phyloP scores from a whole-genome alignment of 2,329 filamentous ascomycete genomes.

The Coniochaeta sp. region DNA sequence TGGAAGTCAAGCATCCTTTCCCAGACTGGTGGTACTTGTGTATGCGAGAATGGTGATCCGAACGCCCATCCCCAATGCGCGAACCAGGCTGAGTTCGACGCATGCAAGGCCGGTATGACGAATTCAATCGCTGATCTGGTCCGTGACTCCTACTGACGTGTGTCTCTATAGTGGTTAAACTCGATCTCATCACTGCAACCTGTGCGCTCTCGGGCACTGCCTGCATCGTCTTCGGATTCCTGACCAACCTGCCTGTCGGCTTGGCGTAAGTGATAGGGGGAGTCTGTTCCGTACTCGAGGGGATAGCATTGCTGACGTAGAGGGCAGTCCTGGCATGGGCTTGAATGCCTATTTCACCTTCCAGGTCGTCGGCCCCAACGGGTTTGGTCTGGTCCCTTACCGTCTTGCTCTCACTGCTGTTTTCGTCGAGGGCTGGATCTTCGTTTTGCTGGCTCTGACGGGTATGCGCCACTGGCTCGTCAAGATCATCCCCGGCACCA shows the following conservation, averaged over 20 bases:
- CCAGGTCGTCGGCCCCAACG: constrained; percentile 57
- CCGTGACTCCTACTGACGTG: constrained; percentile 4
- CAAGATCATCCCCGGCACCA: constrained; percentile 55
- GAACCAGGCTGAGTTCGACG: constrained; percentile 32
- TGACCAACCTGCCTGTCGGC: constrained; percentile 75
- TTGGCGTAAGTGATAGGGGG: constrained; percentile 55
- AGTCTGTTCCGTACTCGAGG: no score
- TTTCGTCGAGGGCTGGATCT: constrained; percentile 59
- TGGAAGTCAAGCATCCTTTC: constrained; percentile 62
- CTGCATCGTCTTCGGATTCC: constrained; percentile 69
- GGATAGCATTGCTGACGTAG: neutral
- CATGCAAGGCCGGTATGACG: constrained; percentile 38
- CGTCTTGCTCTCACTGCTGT: constrained; percentile 55
- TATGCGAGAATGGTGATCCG: constrained; percentile 46
- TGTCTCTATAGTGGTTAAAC: constrained; percentile 47
- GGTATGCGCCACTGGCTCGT: constrained; percentile 70
- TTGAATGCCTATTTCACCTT: constrained; percentile 63
- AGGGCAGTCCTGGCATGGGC: constrained; percentile 56
- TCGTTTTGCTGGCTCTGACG: constrained; percentile 56
- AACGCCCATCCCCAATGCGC: constrained; percentile 34
- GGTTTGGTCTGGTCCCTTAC: constrained; percentile 50
- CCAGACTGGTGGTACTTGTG: constrained; percentile 70
- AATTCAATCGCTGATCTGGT: neutral
- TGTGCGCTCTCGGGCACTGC: constrained; percentile 72
- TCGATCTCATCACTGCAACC: constrained; percentile 76